Evolutionary conservation across 177 flowering plant species (phyloP), one percentile per base, ranked within the genome.

Genomic region (Vitis hybrid): DNA sequence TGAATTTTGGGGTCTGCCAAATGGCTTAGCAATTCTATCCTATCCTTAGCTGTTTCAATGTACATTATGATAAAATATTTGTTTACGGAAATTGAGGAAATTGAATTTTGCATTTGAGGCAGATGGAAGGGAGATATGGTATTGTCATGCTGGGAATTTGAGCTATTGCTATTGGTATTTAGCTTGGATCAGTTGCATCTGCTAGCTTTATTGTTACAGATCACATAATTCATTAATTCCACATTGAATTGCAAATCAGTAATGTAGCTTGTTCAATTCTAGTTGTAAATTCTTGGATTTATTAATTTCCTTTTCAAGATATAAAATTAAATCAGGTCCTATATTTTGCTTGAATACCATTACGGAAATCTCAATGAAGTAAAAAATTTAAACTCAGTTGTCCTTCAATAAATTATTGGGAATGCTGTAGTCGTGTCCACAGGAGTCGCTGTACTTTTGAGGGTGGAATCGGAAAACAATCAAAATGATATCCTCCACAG

Each of bases 41-140:
- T 57, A 28, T 44, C 28, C 38, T 12, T 17, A 12, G 3, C 24
- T 56, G 52, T 55, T 59, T 17, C 11, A 31, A 19, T 88, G 89
- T 88, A 88, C 84, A 82, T 84, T 88, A 81, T 69, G 49, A 50
- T 55, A 68, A 22, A 24, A 60, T 31, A 17, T 69, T 59, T 62
- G 18, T 73, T 71, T 63, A 71, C 15, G 79, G 67, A 68, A 33
- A 77, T 65, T 70, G 63, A 74, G 77, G 73, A 71, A 72, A 62
- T 65, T 60, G 61, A 73, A 70, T 72, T 72, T 75, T 75, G 78
- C 69, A 56, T 15, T 9, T 55, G 74, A 57, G 57, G 8, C 60
- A 19, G n/a, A 18, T 47, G 63, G 66, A 52, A 13, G 12, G 49
- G 62, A 53, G 67, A 4, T 44, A 4, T n/a, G 18, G 6, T 28